phyloP scores from a whole-genome alignment of 768 basidiomycete genomes.

The Collybia mongolica region DNA sequence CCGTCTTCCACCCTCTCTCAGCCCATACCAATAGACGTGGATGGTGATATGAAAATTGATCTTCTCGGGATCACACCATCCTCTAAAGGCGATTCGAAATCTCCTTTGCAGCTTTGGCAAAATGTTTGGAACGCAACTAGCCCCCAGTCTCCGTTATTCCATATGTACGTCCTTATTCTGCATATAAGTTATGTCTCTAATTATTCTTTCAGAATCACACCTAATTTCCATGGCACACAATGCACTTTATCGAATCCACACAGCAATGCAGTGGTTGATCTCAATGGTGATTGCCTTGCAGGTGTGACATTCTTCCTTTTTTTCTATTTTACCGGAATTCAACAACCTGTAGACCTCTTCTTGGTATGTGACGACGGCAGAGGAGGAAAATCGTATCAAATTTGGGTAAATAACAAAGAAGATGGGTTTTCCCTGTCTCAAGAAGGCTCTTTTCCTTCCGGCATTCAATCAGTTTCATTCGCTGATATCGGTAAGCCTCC shows the following conservation, averaged over 20 bases:
- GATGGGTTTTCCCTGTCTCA: slow-evolving; percentile 71
- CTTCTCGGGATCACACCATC: slow-evolving; percentile 66
- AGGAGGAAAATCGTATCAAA: slow-evolving; percentile 71
- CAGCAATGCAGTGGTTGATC: slow-evolving; percentile 90
- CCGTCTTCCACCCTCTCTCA: slow-evolving; percentile 71
- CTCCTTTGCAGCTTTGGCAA: slow-evolving; percentile 68
- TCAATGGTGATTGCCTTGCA: slow-evolving; percentile 95
- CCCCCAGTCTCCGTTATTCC: slow-evolving; percentile 53
- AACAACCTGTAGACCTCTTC: slow-evolving; percentile 68
- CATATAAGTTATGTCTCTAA: neutral
- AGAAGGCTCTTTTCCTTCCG: slow-evolving; percentile 67
- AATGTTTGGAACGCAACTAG: slow-evolving; percentile 74
- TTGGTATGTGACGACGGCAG: slow-evolving; percentile 75
- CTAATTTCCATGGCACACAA: slow-evolving; percentile 58
- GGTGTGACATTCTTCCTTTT: slow-evolving; percentile 37
- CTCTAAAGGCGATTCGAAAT: slow-evolving; percentile 27
- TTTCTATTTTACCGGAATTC: neutral
- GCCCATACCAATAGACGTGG: slow-evolving; percentile 82
- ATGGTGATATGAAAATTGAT: slow-evolving; percentile 89
- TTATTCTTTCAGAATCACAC: slow-evolving; percentile 43
- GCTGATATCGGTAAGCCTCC: slow-evolving; percentile 76
- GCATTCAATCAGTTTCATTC: slow-evolving; percentile 79
- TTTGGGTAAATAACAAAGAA: slow-evolving; percentile 88
- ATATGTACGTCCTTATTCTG: slow-evolving; percentile 50
- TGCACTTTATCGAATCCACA: slow-evolving; percentile 88